These are phyloP conservation scores for Saccharomyces hybrid DNA, from an alignment of 1,139 yeast genomes.

Conservation along the genomic window DNA sequence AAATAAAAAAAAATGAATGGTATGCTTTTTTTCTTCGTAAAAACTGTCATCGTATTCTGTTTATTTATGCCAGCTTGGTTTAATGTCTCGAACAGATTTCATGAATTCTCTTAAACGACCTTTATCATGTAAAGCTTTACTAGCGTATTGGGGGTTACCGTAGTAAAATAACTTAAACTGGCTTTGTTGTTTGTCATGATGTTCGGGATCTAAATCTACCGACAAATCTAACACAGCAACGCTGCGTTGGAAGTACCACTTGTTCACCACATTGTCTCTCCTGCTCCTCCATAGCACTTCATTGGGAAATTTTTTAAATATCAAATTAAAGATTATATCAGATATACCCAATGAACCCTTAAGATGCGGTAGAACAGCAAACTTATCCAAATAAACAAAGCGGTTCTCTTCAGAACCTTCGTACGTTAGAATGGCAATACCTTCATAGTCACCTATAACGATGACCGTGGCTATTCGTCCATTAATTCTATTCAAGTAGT, in stretches of 20 bases:
- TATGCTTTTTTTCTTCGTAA: not conserved
- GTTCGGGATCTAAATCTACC: constrained; percentile 31
- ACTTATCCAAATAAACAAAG: constrained; percentile 76
- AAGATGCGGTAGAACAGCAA: constrained; percentile 73
- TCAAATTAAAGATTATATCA: constrained; percentile 79
- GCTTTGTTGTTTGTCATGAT: constrained; percentile 25
- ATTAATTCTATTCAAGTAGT: constrained; percentile 59
- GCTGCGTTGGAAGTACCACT: constrained; percentile 95
- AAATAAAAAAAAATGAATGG: not conserved
- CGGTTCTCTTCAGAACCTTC: constrained; percentile 38
- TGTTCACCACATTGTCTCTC: constrained; percentile 79
- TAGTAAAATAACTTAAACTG: constrained; percentile 31
- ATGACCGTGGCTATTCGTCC: constrained; percentile 65
- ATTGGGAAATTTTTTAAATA: constrained; percentile 58
- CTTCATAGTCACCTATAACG: constrained; percentile 90
- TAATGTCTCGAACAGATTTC: constrained; percentile 28
- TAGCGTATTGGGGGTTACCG: constrained; percentile 20
- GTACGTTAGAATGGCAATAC: constrained; percentile 87
- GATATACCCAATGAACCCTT: constrained; percentile 95
- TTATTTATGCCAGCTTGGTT: constrained; percentile 30
- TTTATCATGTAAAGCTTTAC: constrained; percentile 12
- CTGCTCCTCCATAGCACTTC: constrained; percentile 90
- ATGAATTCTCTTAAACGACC: constrained; percentile 24
- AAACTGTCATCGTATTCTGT: not conserved
- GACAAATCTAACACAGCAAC: constrained; percentile 47